Percentiles rank a stretch among this genome's conserved stretches.
phyloP scores from a whole-genome alignment of 441 rosid genomes.

The Flueggea neowawraea region DNA sequence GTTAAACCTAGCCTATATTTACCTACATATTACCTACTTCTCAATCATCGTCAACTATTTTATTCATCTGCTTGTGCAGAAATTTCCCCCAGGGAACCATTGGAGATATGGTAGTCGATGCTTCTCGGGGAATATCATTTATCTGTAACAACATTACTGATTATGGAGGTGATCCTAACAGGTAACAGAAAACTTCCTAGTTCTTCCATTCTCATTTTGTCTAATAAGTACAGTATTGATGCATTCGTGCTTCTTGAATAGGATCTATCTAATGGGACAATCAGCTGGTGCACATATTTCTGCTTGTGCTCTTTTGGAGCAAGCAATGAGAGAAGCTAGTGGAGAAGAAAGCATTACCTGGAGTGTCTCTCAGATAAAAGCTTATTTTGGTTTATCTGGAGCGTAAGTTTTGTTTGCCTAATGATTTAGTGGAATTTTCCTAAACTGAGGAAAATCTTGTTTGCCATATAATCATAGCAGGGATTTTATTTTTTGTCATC shows the following conservation, averaged over 20 bases:
- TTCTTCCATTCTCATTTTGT: constrained; percentile 2
- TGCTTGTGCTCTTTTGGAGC: constrained; percentile 82
- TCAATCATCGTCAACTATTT: constrained; percentile 12
- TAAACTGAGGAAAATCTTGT: neutral
- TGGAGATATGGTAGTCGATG: constrained; percentile 89
- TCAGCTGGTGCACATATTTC: constrained; percentile 98
- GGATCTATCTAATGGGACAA: constrained; percentile 96
- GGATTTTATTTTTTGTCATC: too few relatives aligned
- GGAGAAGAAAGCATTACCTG: constrained; percentile 55
- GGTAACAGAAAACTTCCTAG: constrained; percentile 28
- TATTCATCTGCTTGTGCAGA: constrained; percentile 36
- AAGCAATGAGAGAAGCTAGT: constrained; percentile 74
- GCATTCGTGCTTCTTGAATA: constrained; percentile 23
- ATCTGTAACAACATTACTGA: constrained; percentile 68
- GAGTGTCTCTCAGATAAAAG: constrained; percentile 81
- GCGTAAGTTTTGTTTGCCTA: constrained; percentile 38
- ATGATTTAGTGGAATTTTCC: neutral
- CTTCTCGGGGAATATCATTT: constrained; percentile 78
- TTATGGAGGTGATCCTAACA: constrained; percentile 90
- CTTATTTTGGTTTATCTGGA: constrained; percentile 97
- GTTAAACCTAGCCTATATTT: neutral
- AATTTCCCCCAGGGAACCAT: constrained; percentile 98
- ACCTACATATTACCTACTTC: constrained; percentile 2
- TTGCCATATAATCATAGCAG: neutral
- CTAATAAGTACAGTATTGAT: constrained; percentile 12